Evolutionary conservation across 2,329 filamentous ascomycete species (phyloP), one percentile per base, ranked within the genome.

Genomic region (Fusarium falciforme): DNA sequence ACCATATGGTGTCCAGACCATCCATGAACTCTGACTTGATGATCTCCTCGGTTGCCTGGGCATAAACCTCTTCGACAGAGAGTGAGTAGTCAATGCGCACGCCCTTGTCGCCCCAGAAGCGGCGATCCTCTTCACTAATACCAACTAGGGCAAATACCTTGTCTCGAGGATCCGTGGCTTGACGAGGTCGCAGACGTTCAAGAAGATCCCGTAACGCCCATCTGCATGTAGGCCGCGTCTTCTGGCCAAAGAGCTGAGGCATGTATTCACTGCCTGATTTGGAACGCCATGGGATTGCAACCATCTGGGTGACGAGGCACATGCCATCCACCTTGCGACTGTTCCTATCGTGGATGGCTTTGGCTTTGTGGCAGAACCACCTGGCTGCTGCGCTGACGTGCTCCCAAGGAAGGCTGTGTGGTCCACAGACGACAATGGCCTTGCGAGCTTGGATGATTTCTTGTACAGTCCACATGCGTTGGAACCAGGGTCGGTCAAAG

Each of bases 391-490:
- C 74, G 11, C 67, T 66, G 17, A 76, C n/a, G 1, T 66, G 35
- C 4, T 67, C 63, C 71, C 73, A 76, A 0, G 62, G 33, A 7
- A 74, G 20, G 36, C 61, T 70, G 12, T 70, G 31, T 0, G 61
- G 3, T 5, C 74, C 71, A 11, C 73, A 74, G 5, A 74, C 35
- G 8, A 72, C 59, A 17, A 76, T 54, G 2, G 68, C 74, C 16
- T 74, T 74, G 4, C 74, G 74, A 6, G 73, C 74, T 42, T 68
- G 74, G 1, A 76, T 66, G 17, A 76, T 76, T 36, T 76, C 75
- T 47, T 77, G 74, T 17, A 77, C 72, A 4, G 68, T 74, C 74
- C 74, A 77, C 33, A 76, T 73, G 1, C 72, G 70, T 7, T 75
- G 64, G 11, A 72, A 76, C 75, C 72, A 77, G 14, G 74, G 57